phyloP scores from a whole-genome alignment of 768 basidiomycete genomes.

The Glaciozyma martinii region DNA sequence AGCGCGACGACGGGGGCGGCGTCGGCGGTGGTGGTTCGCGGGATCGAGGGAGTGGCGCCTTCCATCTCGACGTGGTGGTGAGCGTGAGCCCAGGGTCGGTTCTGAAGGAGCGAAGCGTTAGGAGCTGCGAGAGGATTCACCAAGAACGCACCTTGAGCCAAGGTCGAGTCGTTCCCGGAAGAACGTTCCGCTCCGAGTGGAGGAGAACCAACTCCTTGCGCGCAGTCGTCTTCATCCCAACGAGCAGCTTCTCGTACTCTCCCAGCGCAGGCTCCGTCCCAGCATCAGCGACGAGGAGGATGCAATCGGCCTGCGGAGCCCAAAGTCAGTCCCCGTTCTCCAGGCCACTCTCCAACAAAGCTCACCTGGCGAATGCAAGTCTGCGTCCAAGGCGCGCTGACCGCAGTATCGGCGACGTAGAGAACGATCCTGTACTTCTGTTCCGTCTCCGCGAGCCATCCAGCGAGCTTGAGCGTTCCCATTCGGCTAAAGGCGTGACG shows the following conservation, averaged over 20 bases:
- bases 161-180: conserved; percentile 82
- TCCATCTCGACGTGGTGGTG: conserved; percentile 80
- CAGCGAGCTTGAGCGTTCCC: conserved; percentile 89
- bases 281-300: conserved; percentile 88
- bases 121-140: neutral
- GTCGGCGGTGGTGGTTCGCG: conserved; percentile 46
- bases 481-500: conserved; percentile 90
- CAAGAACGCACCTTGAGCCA: conserved; percentile 70
- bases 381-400: conserved; percentile 93
- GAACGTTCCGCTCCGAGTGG: conserved; percentile 80
- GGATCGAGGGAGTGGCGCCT: conserved; percentile 52
- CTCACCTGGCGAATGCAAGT: conserved; percentile 88
- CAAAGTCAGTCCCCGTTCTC: conserved; percentile 11
- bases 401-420: conserved; percentile 91
- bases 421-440: conserved; percentile 86
- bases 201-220: conserved; percentile 90
- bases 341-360: neutral
- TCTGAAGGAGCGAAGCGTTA: conserved; percentile 45
- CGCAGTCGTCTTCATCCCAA: conserved; percentile 97
- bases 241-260: conserved; percentile 84
- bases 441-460: conserved; percentile 88
- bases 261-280: conserved; percentile 76
- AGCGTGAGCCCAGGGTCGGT: conserved; percentile 89
- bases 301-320: conserved; percentile 65
- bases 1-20: conserved; percentile 52